These are phyloP conservation scores for Mortierella sp. DNA, from an alignment of 371 early-diverging fungal species.

Conservation along the genomic window DNA sequence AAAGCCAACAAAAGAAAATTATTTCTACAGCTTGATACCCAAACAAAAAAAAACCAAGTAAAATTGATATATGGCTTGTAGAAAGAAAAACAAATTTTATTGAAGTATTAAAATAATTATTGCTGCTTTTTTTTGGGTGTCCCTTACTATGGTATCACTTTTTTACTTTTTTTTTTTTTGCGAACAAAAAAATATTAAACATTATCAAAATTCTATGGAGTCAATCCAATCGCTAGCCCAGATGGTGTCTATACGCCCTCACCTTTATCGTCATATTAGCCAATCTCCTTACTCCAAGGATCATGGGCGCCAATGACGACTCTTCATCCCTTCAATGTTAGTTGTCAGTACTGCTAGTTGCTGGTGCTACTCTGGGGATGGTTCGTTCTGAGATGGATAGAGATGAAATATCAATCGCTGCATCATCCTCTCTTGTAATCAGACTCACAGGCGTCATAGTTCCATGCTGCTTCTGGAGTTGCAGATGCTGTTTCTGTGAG, in stretches of 20 bases:
- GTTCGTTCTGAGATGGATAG: conserved; percentile 17
- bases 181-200: not conserved
- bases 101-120: not conserved
- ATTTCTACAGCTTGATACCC: no score
- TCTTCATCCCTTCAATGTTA: no score
- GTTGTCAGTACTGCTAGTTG: not conserved
- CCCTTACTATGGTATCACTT: not conserved
- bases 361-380: not conserved
- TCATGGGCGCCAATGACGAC: not conserved
- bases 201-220: conserved; percentile 2
- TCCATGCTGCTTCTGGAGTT: conserved; percentile 6
- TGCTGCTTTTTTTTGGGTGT: not conserved
- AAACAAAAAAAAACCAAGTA: no score
- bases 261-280: not conserved
- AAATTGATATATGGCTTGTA: no score
- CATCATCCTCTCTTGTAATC: conserved; percentile 12
- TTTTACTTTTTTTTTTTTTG: not conserved
- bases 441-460: conserved; percentile 29
- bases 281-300: not conserved
- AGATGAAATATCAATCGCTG: conserved; percentile 18
- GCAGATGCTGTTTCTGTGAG: not conserved
- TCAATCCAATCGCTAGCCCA: not conserved
- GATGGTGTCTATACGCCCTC: not conserved
- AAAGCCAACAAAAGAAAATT: not conserved
- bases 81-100: not conserved